Percentiles rank a stretch among this genome's conserved stretches.
Evolutionary conservation across 306 rosid genomes (phyloP).

Genomic region (Chamaecrista fasciculata): DNA sequence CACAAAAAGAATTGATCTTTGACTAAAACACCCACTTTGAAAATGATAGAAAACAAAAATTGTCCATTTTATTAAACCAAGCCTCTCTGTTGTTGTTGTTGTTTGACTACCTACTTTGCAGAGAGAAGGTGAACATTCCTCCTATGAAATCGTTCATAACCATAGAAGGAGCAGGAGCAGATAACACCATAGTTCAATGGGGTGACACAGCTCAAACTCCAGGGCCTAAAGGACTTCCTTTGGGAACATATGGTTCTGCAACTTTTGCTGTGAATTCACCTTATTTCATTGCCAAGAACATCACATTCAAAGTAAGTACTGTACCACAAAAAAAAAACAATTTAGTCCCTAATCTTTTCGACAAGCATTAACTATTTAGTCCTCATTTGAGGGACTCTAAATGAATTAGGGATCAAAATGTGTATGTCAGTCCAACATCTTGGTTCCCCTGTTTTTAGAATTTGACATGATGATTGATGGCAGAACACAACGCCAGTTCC

Average conservation of each 20-base stretch:
- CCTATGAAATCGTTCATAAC: constrained; percentile 81
- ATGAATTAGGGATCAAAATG: too few relatives aligned
- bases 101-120: too few relatives aligned
- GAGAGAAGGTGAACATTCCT: constrained; percentile 88
- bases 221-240: constrained; percentile 56
- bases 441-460: too few relatives aligned
- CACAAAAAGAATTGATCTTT: constrained; percentile 13
- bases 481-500: constrained; percentile 83
- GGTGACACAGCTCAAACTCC: constrained; percentile 95
- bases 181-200: constrained; percentile 89
- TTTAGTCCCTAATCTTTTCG: too few relatives aligned
- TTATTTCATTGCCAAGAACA: constrained; percentile 89
- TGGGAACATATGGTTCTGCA: constrained; percentile 86
- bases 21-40: too few relatives aligned
- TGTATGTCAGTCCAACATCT: too few relatives aligned
- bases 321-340: too few relatives aligned
- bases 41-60: too few relatives aligned
- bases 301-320: constrained; percentile 81
- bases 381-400: too few relatives aligned
- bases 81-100: too few relatives aligned
- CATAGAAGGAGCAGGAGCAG: constrained; percentile 94
- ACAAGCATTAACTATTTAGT: too few relatives aligned
- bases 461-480: not conserved
- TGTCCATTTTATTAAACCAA: too few relatives aligned
- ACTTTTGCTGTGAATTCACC: constrained; percentile 91